Percentiles rank a stretch among this genome's conserved stretches.
These are phyloP conservation scores for Tympanopsis confertula DNA, from an alignment of 2,329 filamentous ascomycete genomes.

Conservation along the genomic window DNA sequence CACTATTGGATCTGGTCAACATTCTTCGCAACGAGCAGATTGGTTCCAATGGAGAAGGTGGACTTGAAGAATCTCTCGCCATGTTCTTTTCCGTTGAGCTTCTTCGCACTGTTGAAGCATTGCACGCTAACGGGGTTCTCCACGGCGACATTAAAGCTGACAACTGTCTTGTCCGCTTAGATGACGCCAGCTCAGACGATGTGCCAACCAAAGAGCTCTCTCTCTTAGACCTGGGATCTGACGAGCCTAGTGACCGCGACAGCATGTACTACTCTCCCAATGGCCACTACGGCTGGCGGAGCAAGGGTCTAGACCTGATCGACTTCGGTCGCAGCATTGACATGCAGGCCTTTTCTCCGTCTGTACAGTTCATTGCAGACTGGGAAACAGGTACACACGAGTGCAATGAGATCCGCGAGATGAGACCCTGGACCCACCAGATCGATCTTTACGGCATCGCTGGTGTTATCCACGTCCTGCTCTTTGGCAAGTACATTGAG, in stretches of 20 bases:
- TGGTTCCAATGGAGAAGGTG: conserved; percentile 26
- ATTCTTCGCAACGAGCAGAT: conserved; percentile 34
- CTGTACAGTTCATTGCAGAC: conserved; percentile 52
- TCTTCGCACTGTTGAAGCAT: conserved; percentile 46
- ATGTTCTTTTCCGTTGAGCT: conserved; percentile 58
- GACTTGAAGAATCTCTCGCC: conserved; percentile 47
- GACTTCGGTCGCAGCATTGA: conserved; percentile 57
- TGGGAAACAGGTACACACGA: conserved; percentile 50
- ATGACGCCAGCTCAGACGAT: conserved; percentile 19
- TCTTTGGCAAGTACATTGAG: conserved; percentile 57
- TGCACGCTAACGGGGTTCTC: conserved; percentile 46
- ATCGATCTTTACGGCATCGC: conserved; percentile 55
- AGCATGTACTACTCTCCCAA: conserved; percentile 35
- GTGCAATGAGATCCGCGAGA: conserved; percentile 54
- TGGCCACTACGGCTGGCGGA: conserved; percentile 43
- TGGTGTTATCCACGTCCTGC: conserved; percentile 45
- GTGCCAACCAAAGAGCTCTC: no score
- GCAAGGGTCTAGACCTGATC: conserved; percentile 48
- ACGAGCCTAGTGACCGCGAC: conserved; percentile 2
- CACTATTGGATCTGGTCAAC: conserved; percentile 53
- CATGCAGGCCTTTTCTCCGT: conserved; percentile 43
- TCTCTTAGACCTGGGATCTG: not conserved
- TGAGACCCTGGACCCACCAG: conserved; percentile 54
- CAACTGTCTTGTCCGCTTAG: conserved; percentile 52
- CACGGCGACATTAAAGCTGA: conserved; percentile 57